Conservation (phyloP, 495 filamentous ascomycete genomes). For the Evernia prunastri region DNA sequence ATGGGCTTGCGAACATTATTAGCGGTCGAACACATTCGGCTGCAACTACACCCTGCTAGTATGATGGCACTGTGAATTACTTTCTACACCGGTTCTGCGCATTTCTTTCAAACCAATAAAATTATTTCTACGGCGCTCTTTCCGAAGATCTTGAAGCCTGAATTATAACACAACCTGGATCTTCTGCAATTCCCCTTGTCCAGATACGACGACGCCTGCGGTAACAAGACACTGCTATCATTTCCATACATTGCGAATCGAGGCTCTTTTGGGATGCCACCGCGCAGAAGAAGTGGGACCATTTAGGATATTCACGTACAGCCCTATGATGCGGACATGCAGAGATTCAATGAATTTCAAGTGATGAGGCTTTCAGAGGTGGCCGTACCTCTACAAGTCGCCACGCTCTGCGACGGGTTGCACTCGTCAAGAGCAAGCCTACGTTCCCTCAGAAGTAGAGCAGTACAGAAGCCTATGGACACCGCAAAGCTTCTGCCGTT, state of each 20-base stretch:
- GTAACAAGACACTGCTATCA: background rate
- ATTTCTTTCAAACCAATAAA: too few relatives aligned
- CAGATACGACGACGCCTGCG: background rate
- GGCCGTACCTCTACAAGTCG: background rate
- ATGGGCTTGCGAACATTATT: background rate
- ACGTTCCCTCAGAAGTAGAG: background rate
- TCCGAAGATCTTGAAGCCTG: background rate
- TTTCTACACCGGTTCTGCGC: too few relatives aligned
- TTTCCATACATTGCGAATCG: background rate
- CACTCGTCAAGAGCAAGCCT: background rate
- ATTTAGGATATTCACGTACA: background rate
- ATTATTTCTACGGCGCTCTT: too few relatives aligned
- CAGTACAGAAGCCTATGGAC: background rate
- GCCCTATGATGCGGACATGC: background rate
- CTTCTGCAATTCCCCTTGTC: background rate
- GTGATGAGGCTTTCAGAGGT: too few relatives aligned
- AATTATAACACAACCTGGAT: background rate
- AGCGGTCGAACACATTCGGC: background rate
- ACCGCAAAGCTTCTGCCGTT: background rate
- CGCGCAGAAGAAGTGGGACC: background rate
- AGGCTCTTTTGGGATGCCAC: background rate
- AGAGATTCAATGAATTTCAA: background rate
- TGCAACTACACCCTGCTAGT: background rate
- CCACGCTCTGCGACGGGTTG: background rate
- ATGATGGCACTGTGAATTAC: background rate